These are phyloP conservation scores for Begonia fuchsioides DNA, from an alignment of 306 rosid genomes.

Conservation along the genomic window DNA sequence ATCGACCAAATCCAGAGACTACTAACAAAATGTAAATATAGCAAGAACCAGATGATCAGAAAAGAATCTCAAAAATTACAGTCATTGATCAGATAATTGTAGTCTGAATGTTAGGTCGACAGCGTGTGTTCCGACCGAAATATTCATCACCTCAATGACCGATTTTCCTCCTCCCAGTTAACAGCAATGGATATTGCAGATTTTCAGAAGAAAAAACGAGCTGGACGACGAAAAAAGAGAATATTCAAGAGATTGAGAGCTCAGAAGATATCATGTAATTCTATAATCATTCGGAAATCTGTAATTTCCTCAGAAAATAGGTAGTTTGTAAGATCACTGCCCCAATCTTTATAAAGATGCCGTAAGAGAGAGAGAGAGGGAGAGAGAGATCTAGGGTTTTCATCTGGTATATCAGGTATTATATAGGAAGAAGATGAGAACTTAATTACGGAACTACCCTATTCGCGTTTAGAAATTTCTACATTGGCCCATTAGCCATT, in stretches of 20 bases:
- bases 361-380: too few species aligned
- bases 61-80: not conserved
- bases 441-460: too few species aligned
- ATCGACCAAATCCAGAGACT: not conserved
- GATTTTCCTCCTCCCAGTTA: not conserved
- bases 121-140: slow-evolving; percentile 24
- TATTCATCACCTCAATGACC: slow-evolving; percentile 48
- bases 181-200: not conserved
- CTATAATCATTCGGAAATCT: slow-evolving; percentile 35
- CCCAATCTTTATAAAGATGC: too few species aligned
- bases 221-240: too few species aligned
- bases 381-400: not conserved
- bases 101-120: slow-evolving; percentile 68
- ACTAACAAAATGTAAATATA: too few species aligned
- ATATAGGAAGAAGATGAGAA: too few species aligned
- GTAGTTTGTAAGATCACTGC: slow-evolving; percentile 54
- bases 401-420: too few species aligned
- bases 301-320: slow-evolving; percentile 63
- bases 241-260: slow-evolving; percentile 22
- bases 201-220: not conserved
- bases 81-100: slow-evolving; percentile 88
- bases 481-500: too few species aligned
- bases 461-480: too few species aligned
- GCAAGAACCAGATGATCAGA: too few species aligned
- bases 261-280: slow-evolving; percentile 93